Conservation (phyloP, 192 early-diverging fungal genomes). For the Paraglomus occultum region DNA sequence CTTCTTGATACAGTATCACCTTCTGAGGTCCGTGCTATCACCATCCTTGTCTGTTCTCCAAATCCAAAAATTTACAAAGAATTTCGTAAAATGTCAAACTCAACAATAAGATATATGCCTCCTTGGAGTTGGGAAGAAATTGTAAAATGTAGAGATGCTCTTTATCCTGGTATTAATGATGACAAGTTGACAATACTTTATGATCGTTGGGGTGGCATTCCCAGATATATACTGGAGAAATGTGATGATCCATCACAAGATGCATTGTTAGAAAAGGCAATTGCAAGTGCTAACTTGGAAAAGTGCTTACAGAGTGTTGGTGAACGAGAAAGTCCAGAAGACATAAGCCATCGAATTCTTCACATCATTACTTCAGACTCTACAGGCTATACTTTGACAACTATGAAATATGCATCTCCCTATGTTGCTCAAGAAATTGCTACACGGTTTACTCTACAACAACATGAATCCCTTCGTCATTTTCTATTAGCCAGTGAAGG, state of each 20-base stretch:
- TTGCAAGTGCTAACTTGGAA: background rate
- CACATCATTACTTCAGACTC: too few relatives aligned
- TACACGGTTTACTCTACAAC: too few relatives aligned
- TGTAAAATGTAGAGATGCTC: background rate
- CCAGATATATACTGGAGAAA: constrained; percentile 3
- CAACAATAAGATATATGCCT: constrained; percentile 19
- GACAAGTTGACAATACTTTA: background rate
- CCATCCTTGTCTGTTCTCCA: constrained; percentile 17
- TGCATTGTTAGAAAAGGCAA: background rate
- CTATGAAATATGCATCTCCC: too few relatives aligned
- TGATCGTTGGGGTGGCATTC: constrained; percentile 2
- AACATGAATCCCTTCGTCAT: too few relatives aligned
- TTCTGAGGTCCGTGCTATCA: background rate
- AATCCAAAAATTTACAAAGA: background rate
- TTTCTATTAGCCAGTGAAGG: too few relatives aligned
- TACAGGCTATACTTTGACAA: too few relatives aligned
- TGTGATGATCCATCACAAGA: background rate
- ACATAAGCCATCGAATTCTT: too few relatives aligned
- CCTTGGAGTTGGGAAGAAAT: constrained; percentile 17
- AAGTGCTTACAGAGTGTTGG: too few relatives aligned
- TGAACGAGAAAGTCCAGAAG: too few relatives aligned
- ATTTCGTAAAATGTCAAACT: constrained; percentile 3
- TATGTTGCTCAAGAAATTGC: too few relatives aligned
- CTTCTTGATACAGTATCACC: background rate
- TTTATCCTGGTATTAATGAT: background rate